Percentiles rank a stretch among this genome's conserved stretches.
Conservation (phyloP, 768 basidiomycete species). For the Suillus ampliporus region DNA sequence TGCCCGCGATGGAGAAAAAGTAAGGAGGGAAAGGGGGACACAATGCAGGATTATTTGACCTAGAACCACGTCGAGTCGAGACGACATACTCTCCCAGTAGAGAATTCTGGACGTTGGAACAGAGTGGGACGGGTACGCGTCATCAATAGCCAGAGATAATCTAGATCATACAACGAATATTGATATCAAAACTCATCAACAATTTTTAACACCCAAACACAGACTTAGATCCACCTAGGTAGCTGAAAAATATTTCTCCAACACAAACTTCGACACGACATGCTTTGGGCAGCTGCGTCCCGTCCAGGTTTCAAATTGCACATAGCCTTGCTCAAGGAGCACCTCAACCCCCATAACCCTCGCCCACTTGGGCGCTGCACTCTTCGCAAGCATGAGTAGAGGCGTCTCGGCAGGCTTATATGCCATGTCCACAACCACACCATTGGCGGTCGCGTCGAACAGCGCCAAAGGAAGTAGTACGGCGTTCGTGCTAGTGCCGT, state of each 20-base stretch:
- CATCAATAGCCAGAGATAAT: neutral
- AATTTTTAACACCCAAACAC: conserved; percentile 1
- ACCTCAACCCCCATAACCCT: conserved; percentile 83
- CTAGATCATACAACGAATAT: conserved; percentile 4
- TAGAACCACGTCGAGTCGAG: too few species aligned
- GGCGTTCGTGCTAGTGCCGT: conserved; percentile 38
- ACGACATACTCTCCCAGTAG: neutral
- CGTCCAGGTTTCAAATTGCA: conserved; percentile 86
- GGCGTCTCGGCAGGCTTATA: conserved; percentile 91
- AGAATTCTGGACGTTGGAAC: neutral
- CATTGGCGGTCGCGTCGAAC: conserved; percentile 64
- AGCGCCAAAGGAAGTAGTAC: conserved; percentile 62
- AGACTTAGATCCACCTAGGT: neutral
- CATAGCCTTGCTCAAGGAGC: conserved; percentile 86
- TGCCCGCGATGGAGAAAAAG: neutral
- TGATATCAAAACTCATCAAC: neutral
- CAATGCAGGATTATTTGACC: neutral
- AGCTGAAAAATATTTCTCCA: conserved; percentile 47
- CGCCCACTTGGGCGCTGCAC: conserved; percentile 59
- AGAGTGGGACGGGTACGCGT: neutral
- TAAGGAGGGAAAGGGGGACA: neutral
- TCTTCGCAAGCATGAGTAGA: conserved; percentile 69
- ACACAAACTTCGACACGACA: conserved; percentile 53
- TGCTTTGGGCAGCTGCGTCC: conserved; percentile 61
- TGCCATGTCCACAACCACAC: conserved; percentile 91